These are phyloP conservation scores for Cylindrotheca closterium DNA, from an alignment of 108 stramenopile species.

Conservation along the genomic window DNA sequence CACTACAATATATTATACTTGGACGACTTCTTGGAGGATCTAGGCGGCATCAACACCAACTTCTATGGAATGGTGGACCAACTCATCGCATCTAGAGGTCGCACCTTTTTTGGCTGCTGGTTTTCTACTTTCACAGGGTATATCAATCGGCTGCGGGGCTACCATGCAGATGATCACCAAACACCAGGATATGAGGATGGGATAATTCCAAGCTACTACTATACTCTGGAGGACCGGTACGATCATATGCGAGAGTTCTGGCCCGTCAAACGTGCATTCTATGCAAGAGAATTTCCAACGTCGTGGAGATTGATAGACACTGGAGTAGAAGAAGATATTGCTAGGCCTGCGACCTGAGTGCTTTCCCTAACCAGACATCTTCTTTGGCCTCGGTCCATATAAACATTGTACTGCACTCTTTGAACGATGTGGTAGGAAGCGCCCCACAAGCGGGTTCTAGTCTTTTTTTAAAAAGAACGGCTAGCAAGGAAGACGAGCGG, in stretches of 20 bases:
- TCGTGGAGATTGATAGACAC: slow-evolving; percentile 84
- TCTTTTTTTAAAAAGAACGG: too few species aligned
- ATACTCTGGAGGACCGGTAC: slow-evolving; percentile 40
- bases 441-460: too few species aligned
- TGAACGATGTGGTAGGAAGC: too few species aligned
- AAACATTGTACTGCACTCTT: too few species aligned
- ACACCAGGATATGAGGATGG: slow-evolving; percentile 62
- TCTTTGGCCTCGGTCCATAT: too few species aligned
- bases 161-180: slow-evolving; percentile 60
- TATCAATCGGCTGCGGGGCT: slow-evolving; percentile 82
- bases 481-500: too few species aligned
- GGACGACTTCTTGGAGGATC: slow-evolving; percentile 64
- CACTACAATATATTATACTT: slow-evolving; percentile 76
- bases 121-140: slow-evolving; percentile 76
- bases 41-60: slow-evolving; percentile 56
- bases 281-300: slow-evolving; percentile 85
- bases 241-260: slow-evolving; percentile 55
- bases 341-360: too few species aligned
- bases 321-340: slow-evolving; percentile 23
- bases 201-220: slow-evolving; percentile 70
- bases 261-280: slow-evolving; percentile 71
- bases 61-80: slow-evolving; percentile 75
- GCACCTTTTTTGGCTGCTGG: slow-evolving; percentile 73
- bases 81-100: slow-evolving; percentile 70
- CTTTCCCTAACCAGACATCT: too few species aligned